Percentiles rank a stretch among this genome's conserved stretches.
phyloP scores from a whole-genome alignment of 495 filamentous ascomycete genomes.

The Wilcoxina mikolae region DNA sequence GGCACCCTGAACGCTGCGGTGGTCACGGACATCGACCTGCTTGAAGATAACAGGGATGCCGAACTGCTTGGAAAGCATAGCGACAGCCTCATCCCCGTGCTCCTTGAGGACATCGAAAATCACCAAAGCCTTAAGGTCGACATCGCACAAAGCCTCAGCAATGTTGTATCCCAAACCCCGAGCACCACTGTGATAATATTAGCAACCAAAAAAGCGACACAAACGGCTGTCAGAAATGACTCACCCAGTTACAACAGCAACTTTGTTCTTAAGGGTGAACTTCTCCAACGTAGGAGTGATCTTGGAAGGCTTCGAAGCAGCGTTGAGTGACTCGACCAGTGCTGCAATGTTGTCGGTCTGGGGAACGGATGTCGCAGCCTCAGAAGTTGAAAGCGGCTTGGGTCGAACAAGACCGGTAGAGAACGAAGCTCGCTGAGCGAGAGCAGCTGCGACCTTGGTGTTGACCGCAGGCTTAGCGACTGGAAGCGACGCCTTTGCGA shows the following conservation, averaged over 20 bases:
- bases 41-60: conserved; percentile 60
- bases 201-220: conserved; percentile 3
- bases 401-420: background rate
- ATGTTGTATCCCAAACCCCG: conserved; percentile 64
- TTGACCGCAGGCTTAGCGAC: background rate
- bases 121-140: conserved; percentile 53
- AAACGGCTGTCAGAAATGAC: conserved; percentile 16
- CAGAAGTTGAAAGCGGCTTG: conserved; percentile 27
- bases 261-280: conserved; percentile 50
- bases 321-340: background rate
- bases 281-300: conserved; percentile 42
- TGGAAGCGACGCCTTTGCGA: background rate
- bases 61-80: conserved; percentile 49
- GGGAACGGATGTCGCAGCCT: background rate
- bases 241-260: conserved; percentile 60
- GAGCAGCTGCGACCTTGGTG: background rate
- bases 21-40: conserved; percentile 62
- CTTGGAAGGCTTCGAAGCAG: too few species aligned
- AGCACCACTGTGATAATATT: conserved; percentile 42
- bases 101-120: conserved; percentile 63
- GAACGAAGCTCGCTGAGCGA: background rate
- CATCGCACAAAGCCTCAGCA: conserved; percentile 59
- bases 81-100: conserved; percentile 51
- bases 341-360: background rate
- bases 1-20: conserved; percentile 43